These are phyloP conservation scores for Candida schatavii DNA, from an alignment of 805 yeast species.

Conservation along the genomic window DNA sequence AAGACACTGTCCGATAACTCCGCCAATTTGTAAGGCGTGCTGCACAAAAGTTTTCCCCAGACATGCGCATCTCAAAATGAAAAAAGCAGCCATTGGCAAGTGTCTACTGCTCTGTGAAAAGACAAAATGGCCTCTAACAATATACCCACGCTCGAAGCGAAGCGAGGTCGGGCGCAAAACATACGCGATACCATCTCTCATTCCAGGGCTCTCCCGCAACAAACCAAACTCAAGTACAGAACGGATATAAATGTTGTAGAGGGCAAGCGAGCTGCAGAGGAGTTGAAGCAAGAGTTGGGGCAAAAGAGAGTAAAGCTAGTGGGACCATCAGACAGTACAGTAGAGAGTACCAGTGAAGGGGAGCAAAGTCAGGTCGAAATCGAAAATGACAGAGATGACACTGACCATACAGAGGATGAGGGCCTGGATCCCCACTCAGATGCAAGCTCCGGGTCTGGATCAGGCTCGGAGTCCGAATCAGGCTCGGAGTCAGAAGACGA, in stretches of 20 bases:
- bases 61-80: too few relatives aligned
- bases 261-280: slow-evolving; percentile 21
- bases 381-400: background rate
- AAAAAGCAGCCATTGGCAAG: background rate
- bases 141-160: slow-evolving; percentile 41
- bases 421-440: slow-evolving; percentile 20
- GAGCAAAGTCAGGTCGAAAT: background rate
- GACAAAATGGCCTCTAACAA: slow-evolving; percentile 48
- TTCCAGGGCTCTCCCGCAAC: slow-evolving; percentile 31
- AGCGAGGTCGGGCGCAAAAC: slow-evolving; percentile 29
- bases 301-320: background rate
- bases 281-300: slow-evolving; percentile 17
- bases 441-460: slow-evolving; percentile 12
- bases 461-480: slow-evolving; percentile 2
- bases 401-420: slow-evolving; percentile 1
- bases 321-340: slow-evolving; percentile 1
- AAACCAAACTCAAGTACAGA: slow-evolving; percentile 30
- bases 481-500: slow-evolving; percentile 5
- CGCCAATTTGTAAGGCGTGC: too few relatives aligned
- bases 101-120: background rate
- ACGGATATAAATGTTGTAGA: slow-evolving; percentile 19
- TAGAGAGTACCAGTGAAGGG: background rate
- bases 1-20: too few relatives aligned
- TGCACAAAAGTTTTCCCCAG: too few relatives aligned
- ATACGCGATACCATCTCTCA: slow-evolving; percentile 37